Base-by-base conservation (phyloP, 257 asterid species). In the Lithospermum erythrorhizon region DNA sequence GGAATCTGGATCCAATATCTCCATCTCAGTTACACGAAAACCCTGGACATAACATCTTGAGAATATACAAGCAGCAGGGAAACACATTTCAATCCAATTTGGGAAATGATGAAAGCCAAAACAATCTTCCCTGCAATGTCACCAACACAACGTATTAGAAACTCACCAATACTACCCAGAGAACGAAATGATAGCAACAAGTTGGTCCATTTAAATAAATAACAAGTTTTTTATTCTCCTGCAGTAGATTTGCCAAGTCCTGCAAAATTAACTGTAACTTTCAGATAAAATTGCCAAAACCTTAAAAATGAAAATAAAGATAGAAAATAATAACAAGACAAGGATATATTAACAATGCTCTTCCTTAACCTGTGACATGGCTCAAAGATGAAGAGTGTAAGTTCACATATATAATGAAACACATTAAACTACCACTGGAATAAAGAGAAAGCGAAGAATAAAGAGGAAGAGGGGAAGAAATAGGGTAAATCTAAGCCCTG, bases 191-290 rank as follows among this genome's bases (percentile, higher is more conserved):
- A 61, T 52, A 61, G 69, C 55, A 53, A 66, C 60, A 55, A 62
- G 75, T 57, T 61, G 63, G 64, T 48, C 65, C 55, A 41, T 41
- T 41, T 2, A 11, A 41, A 41, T 41, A 41, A 64, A 71, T 59
- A 68, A 68, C 76, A 64, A 68, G 77, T 68, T 61, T 73, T 52
- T 63, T 67, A 82, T 78, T 72, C 76, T 83, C 75, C 80, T 65
- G 18, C 67, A 5, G 74, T 58, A 76, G 66, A 73, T 71, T 68
- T 76, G 72, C 69, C 69, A 67, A 61, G 20, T 69, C 95, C 97
- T 89, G 95, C 94, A 83, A 89, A 76, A 82, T 58, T 23, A 64
- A 78, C 66, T 70, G 57, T 27, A 60, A 62, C 11, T 71, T 78
- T 64, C 78, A 83, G 70, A 80, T 61, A 64, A 49, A 53, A 45